Evolutionary conservation across 116 monocot species (phyloP).

Genomic region (Trichopus zeylanicus): DNA sequence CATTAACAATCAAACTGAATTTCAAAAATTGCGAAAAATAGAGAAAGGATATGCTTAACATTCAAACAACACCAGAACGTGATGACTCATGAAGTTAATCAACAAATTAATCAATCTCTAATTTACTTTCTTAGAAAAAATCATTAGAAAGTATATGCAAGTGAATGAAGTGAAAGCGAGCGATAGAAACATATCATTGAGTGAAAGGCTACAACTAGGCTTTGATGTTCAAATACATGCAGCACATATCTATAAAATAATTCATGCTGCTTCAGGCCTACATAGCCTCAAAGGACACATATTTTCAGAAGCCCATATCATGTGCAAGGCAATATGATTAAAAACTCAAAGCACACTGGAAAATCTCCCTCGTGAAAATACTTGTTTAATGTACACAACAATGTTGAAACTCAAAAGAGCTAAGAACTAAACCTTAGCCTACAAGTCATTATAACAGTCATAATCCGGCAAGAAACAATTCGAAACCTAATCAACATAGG

Average conservation of each 20-base stretch:
- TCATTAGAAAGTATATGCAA: not conserved
- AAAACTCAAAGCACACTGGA: not conserved
- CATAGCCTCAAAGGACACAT: not conserved
- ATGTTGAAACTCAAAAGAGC: not conserved
- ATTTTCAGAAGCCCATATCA: no score
- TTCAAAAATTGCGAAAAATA: no score
- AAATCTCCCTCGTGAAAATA: not conserved
- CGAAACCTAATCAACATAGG: not conserved
- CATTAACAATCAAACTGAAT: no score
- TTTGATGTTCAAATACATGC: no score
- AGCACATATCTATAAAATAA: not conserved
- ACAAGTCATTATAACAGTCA: not conserved
- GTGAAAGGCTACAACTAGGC: not conserved
- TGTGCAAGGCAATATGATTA: no score
- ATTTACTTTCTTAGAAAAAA: not conserved
- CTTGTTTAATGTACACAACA: no score
- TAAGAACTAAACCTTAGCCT: not conserved
- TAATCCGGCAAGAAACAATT: no score
- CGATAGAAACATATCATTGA: not conserved
- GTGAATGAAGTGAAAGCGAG: not conserved
- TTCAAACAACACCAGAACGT: not conserved
- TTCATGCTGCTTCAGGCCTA: not conserved
- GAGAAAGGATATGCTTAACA: not conserved
- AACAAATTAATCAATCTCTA: no score
- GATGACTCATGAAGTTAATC: not conserved